A percentile compares a stretch with the other conserved stretches of the same genome.
Evolutionary conservation across 2,329 filamentous ascomycete species (phyloP).

Genomic region (Trichoderma simmonsii): DNA sequence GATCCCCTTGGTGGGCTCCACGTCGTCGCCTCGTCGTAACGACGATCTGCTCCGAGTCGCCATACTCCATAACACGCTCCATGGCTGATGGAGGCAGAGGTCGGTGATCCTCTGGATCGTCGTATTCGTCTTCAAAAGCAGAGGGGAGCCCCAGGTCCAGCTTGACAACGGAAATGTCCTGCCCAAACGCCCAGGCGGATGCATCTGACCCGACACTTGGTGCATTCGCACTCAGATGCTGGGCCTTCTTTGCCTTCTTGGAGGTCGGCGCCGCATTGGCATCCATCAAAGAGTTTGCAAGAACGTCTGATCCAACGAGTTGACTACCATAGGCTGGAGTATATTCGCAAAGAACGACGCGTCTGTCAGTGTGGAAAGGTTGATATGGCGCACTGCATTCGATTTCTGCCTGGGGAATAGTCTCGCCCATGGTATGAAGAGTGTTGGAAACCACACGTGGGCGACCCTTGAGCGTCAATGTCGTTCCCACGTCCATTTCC

Average conservation of each 20-base stretch:
- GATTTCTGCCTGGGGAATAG: conserved; percentile 76
- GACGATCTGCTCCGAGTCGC: conserved; percentile 73
- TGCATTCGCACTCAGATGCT: neutral
- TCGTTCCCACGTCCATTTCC: conserved; percentile 53
- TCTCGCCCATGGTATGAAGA: conserved; percentile 52
- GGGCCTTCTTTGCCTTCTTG: conserved; percentile 36
- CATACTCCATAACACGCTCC: conserved; percentile 58
- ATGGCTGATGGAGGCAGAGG: conserved; percentile 62
- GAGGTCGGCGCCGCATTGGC: conserved; percentile 36
- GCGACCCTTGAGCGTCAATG: conserved; percentile 47
- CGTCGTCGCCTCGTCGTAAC: conserved; percentile 74
- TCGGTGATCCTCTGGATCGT: conserved; percentile 52
- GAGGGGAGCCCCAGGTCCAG: conserved; percentile 50
- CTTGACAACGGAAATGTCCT: conserved; percentile 48
- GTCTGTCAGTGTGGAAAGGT: conserved; percentile 87
- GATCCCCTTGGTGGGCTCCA: conserved; percentile 45
- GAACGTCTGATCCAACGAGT: conserved; percentile 36
- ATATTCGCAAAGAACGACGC: conserved; percentile 75
- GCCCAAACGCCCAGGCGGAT: conserved; percentile 58
- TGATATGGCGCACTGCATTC: conserved; percentile 95
- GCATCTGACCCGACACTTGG: conserved; percentile 19
- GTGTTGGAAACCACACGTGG: conserved; percentile 34
- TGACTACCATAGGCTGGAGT: conserved; percentile 33
- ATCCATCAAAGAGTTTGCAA: conserved; percentile 43
- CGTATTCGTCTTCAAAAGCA: conserved; percentile 51